A percentile compares a stretch with the other conserved stretches of the same genome.
Conservation (phyloP, 345 rosid genomes). For the Fremontodendron californicum region DNA sequence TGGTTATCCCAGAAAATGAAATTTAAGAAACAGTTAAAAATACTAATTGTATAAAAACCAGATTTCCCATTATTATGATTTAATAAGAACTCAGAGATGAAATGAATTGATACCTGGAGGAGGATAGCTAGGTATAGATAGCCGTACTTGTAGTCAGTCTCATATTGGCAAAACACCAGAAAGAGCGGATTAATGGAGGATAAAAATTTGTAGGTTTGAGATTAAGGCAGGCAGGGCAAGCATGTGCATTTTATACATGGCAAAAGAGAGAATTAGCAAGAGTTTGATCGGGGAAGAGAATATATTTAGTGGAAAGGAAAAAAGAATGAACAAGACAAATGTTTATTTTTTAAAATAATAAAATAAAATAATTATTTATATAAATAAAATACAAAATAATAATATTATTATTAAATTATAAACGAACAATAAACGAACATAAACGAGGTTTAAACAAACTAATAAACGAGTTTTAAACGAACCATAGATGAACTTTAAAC, state of each 20-base stretch:
- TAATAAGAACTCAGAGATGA: neutral
- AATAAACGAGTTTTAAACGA: too few species aligned
- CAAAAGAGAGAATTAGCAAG: neutral
- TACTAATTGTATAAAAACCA: neutral
- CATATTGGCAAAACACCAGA: conserved; percentile 12
- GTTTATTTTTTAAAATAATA: too few species aligned
- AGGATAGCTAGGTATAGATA: conserved; percentile 46
- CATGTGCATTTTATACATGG: neutral
- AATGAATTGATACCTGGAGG: conserved; percentile 33
- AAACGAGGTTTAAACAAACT: too few species aligned
- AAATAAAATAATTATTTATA: too few species aligned
- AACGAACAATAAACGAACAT: too few species aligned
- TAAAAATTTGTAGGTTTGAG: neutral
- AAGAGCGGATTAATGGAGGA: neutral
- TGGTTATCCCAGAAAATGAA: neutral
- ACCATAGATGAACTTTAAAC: too few species aligned
- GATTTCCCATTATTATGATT: neutral
- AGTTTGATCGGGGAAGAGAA: neutral
- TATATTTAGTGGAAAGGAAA: conserved; percentile 4
- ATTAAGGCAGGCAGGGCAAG: neutral
- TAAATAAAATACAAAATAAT: too few species aligned
- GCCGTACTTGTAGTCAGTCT: conserved; percentile 49
- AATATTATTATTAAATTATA: too few species aligned
- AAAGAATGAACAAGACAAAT: neutral
- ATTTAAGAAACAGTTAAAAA: neutral